Percentiles rank a stretch among this genome's conserved stretches.
Evolutionary conservation across 345 rosid species (phyloP).

Genomic region (Melastoma malabathricum): DNA sequence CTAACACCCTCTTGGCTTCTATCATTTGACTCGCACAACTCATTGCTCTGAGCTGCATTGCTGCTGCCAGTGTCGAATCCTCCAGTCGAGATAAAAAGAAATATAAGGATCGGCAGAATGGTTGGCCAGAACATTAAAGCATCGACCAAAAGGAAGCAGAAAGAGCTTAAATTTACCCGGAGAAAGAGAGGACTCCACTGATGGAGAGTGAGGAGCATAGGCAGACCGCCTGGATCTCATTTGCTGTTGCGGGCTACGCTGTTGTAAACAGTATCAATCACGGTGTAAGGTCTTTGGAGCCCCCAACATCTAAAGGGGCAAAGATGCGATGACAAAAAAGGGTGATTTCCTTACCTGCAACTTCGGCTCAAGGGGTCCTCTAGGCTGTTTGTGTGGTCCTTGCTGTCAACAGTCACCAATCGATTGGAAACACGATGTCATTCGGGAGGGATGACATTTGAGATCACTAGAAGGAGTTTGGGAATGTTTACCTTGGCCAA

Average conservation of each 20-base stretch:
- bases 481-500: slow-evolving; percentile 48
- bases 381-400: slow-evolving; percentile 69
- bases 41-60: slow-evolving; percentile 4
- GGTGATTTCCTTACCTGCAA: slow-evolving; percentile 41
- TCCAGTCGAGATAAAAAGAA: not conserved
- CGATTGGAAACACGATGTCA: not conserved
- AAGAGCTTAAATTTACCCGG: too few relatives aligned
- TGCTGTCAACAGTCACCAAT: slow-evolving; percentile 26
- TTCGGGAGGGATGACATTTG: not conserved
- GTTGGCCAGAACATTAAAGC: too few relatives aligned
- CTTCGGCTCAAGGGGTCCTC: slow-evolving; percentile 80
- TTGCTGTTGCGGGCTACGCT: slow-evolving; percentile 79
- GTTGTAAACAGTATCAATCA: slow-evolving; percentile 5
- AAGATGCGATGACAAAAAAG: not conserved
- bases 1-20: not conserved
- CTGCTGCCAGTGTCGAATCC: not conserved
- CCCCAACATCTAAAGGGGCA: not conserved
- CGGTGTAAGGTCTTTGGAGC: not conserved
- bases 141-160: too few relatives aligned
- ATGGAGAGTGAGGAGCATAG: slow-evolving; percentile 32
- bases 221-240: slow-evolving; percentile 61
- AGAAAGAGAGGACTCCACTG: too few relatives aligned
- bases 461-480: slow-evolving; percentile 1
- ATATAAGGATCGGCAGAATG: not conserved
- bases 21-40: not conserved